phyloP scores from a whole-genome alignment of 495 filamentous ascomycete species.

The Annulohypoxylon nitens region DNA sequence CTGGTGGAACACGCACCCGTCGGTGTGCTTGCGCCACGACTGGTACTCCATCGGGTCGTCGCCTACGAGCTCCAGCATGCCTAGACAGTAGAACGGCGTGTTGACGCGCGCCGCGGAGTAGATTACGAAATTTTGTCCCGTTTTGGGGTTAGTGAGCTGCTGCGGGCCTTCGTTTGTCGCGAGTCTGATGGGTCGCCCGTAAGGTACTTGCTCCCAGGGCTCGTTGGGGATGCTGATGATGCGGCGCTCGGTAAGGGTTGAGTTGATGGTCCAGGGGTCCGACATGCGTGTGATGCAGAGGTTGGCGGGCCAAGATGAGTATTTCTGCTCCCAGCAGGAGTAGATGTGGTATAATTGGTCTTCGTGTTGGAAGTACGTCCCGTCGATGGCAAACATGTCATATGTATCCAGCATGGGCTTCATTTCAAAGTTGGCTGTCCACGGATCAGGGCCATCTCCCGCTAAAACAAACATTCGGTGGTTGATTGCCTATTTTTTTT shows the following conservation, averaged over 20 bases:
- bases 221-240: constrained; percentile 60
- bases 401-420: constrained; percentile 63
- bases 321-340: constrained; percentile 62
- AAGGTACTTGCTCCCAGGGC: constrained; percentile 64
- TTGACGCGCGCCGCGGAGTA: constrained; percentile 63
- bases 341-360: constrained; percentile 63
- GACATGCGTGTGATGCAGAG: constrained; percentile 64
- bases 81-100: constrained; percentile 56
- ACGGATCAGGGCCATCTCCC: constrained; percentile 56
- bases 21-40: constrained; percentile 60
- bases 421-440: constrained; percentile 57
- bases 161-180: constrained; percentile 64
- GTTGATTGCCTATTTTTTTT: constrained; percentile 55
- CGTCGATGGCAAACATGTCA: constrained; percentile 67
- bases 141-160: constrained; percentile 62
- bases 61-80: constrained; percentile 61
- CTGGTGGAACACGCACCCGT: constrained; percentile 64
- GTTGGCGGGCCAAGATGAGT: constrained; percentile 64
- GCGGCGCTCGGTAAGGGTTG: constrained; percentile 57
- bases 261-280: constrained; percentile 61
- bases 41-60: constrained; percentile 64
- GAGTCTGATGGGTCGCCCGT: constrained; percentile 58
- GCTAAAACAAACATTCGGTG: constrained; percentile 66
- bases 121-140: constrained; percentile 62
- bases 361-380: constrained; percentile 61